Percentiles rank a stretch among this genome's conserved stretches.
These are phyloP conservation scores for Saitozyma sp. DNA, from an alignment of 768 basidiomycete genomes.

Conservation along the genomic window DNA sequence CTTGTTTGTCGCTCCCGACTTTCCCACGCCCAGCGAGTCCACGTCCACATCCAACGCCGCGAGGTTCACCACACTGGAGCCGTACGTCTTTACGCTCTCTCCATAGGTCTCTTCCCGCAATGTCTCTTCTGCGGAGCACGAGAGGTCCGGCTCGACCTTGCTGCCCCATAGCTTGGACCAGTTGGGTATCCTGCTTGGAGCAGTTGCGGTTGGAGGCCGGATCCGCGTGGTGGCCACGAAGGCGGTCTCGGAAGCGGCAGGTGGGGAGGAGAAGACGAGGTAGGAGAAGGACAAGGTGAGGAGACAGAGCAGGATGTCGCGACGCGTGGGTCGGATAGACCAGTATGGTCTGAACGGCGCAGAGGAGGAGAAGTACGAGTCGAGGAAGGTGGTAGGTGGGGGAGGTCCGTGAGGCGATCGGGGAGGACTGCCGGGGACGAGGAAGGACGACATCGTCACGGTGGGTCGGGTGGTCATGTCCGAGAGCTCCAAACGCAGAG, in stretches of 20 bases:
- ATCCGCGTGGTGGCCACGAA: too few relatives aligned
- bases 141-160: too few relatives aligned
- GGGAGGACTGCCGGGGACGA: too few relatives aligned
- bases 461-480: too few relatives aligned
- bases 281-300: constrained; percentile 44
- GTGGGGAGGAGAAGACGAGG: constrained; percentile 23
- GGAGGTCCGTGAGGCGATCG: not conserved
- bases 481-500: too few relatives aligned
- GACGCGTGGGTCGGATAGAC: constrained; percentile 34
- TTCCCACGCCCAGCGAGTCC: constrained; percentile 17
- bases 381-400: not conserved
- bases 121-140: not conserved
- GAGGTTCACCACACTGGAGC: not conserved
- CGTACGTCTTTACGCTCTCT: constrained; percentile 16
- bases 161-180: too few relatives aligned
- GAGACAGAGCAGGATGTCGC: constrained; percentile 47
- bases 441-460: too few relatives aligned
- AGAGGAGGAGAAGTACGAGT: constrained; percentile 11
- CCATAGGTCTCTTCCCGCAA: constrained; percentile 11
- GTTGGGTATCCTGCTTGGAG: too few relatives aligned
- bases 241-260: too few relatives aligned
- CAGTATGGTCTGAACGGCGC: not conserved
- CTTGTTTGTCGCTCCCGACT: too few relatives aligned
- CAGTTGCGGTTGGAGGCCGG: too few relatives aligned
- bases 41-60: not conserved